phyloP scores from a whole-genome alignment of 495 filamentous ascomycete species.

The Penicillium canescens region DNA sequence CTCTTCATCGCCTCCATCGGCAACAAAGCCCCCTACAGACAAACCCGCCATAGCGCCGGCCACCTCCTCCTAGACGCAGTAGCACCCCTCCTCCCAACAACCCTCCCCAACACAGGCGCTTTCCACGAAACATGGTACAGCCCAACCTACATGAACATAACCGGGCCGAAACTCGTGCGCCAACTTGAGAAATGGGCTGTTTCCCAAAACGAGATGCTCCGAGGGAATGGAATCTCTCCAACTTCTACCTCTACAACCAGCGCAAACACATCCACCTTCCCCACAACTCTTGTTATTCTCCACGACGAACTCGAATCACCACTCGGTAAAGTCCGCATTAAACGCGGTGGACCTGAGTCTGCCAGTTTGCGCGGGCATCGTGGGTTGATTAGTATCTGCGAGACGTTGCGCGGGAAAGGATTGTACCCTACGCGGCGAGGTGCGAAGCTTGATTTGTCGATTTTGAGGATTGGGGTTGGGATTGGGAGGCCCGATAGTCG shows the following conservation, averaged over 20 bases:
- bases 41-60: constrained; percentile 80
- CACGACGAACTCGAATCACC: constrained; percentile 81
- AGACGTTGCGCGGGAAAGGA: constrained; percentile 41
- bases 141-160: constrained; percentile 74
- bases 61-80: constrained; percentile 66
- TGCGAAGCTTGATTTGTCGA: constrained; percentile 30
- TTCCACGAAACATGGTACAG: constrained; percentile 69
- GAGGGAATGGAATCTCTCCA: neutral
- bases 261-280: neutral
- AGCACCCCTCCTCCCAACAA: constrained; percentile 41
- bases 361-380: constrained; percentile 72
- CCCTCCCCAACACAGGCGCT: constrained; percentile 38
- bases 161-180: constrained; percentile 49
- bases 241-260: neutral
- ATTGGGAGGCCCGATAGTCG: constrained; percentile 68
- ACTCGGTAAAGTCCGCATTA: constrained; percentile 65
- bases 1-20: constrained; percentile 74
- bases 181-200: constrained; percentile 46
- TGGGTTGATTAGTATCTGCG: constrained; percentile 68
- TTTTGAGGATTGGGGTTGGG: constrained; percentile 62
- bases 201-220: constrained; percentile 39
- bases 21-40: constrained; percentile 62
- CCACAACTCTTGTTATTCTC: constrained; percentile 63
- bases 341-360: constrained; percentile 47
- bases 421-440: constrained; percentile 22